Conservation (phyloP, 768 basidiomycete species). For the Hortiboletus campestris region DNA sequence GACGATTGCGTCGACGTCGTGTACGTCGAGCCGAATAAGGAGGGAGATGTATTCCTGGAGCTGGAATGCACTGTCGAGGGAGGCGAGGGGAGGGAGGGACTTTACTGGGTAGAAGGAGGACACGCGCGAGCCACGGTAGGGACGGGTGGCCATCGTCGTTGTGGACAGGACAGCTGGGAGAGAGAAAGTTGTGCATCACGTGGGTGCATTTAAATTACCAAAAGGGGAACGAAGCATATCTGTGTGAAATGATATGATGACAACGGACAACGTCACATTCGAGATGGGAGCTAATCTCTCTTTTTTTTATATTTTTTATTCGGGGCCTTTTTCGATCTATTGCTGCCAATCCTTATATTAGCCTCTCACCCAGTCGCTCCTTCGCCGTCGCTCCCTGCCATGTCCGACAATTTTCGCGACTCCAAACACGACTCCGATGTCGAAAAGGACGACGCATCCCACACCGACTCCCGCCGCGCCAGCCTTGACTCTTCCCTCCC, state of each 20-base stretch:
- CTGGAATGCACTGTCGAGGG: slow-evolving; percentile 89
- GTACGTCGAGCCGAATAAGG: slow-evolving; percentile 81
- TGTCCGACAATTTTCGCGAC: slow-evolving; percentile 23
- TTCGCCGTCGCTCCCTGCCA: slow-evolving; percentile 10
- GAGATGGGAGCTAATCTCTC: not conserved
- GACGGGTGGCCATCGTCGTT: slow-evolving; percentile 38
- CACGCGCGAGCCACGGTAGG: slow-evolving; percentile 73
- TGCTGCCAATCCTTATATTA: slow-evolving; percentile 12
- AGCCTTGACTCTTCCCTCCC: not conserved
- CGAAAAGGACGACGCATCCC: slow-evolving; percentile 29
- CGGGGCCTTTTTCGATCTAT: slow-evolving; percentile 4
- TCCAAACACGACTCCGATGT: slow-evolving; percentile 23
- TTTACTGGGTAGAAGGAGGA: slow-evolving; percentile 81
- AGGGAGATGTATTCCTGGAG: slow-evolving; percentile 92
- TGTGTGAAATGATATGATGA: not conserved
- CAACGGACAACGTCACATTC: slow-evolving; percentile 6
- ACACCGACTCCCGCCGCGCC: slow-evolving; percentile 9
- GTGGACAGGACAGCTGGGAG: not conserved
- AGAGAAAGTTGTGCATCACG: slow-evolving; percentile 9
- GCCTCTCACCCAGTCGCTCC: slow-evolving; percentile 3
- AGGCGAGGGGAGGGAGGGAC: slow-evolving; percentile 61
- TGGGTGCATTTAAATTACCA: slow-evolving; percentile 4
- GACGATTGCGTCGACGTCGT: slow-evolving; percentile 82
- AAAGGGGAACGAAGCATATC: not conserved
- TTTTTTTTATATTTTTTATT: not conserved